Conservation (phyloP, 129 eudicot genomes). For the Tagetes erecta region DNA sequence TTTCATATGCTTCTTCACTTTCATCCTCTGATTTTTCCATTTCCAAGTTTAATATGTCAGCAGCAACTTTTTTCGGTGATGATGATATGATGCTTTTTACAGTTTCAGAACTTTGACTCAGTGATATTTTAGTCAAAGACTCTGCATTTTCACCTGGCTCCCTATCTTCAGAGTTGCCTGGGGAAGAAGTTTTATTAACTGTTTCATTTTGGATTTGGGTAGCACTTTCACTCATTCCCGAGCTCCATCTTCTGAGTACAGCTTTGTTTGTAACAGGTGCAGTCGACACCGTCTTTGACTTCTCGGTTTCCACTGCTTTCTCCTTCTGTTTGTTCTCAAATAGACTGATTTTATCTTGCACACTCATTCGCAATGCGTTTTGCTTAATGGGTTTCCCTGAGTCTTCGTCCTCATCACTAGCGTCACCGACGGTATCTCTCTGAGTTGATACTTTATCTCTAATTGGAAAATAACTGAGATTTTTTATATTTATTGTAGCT, state of each 20-base stretch:
- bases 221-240: slow-evolving; percentile 71
- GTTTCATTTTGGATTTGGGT: slow-evolving; percentile 33
- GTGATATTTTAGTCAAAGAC: slow-evolving; percentile 18
- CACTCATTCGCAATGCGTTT: slow-evolving; percentile 76
- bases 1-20: slow-evolving; percentile 33
- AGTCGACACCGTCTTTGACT: slow-evolving; percentile 44
- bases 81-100: slow-evolving; percentile 35
- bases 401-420: slow-evolving; percentile 62
- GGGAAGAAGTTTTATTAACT: slow-evolving; percentile 36
- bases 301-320: slow-evolving; percentile 49
- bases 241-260: slow-evolving; percentile 96
- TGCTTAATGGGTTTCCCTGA: slow-evolving; percentile 48
- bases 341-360: slow-evolving; percentile 88
- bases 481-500: slow-evolving; percentile 71
- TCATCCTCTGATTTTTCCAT: slow-evolving; percentile 37
- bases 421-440: slow-evolving; percentile 48
- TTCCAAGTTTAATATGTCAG: slow-evolving; percentile 28
- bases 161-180: slow-evolving; percentile 26
- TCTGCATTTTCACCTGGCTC: slow-evolving; percentile 32
- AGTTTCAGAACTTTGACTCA: slow-evolving; percentile 37
- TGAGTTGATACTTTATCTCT: slow-evolving; percentile 61
- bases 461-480: slow-evolving; percentile 58
- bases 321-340: slow-evolving; percentile 90
- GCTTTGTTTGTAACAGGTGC: slow-evolving; percentile 60
- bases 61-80: slow-evolving; percentile 33